Conservation (phyloP, 306 rosid genomes). For the Alnus glutinosa region DNA sequence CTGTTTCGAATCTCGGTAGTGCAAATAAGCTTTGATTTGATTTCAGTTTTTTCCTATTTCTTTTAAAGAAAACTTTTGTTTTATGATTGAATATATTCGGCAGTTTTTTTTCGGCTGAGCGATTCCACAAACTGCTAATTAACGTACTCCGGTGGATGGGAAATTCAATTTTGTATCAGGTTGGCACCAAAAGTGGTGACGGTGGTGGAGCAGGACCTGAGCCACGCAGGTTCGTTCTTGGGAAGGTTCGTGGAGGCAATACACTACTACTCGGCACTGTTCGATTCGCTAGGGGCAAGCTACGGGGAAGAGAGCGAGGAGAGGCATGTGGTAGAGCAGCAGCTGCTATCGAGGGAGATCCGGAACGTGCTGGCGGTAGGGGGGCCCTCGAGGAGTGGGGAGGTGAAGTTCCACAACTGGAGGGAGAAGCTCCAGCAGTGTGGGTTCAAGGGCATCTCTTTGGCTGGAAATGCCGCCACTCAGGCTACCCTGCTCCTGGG, state of each 20-base stretch:
- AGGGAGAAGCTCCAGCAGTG: constrained; percentile 86
- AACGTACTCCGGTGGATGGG: neutral
- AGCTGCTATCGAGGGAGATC: constrained; percentile 82
- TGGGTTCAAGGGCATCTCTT: constrained; percentile 80
- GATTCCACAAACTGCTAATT: neutral
- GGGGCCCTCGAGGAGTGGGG: constrained; percentile 89
- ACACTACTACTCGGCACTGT: constrained; percentile 94
- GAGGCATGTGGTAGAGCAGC: constrained; percentile 96
- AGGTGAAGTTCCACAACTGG: constrained; percentile 88
- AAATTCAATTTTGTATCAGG: constrained; percentile 33
- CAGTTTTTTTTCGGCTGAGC: too few species aligned
- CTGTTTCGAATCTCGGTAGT: neutral
- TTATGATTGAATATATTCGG: too few species aligned
- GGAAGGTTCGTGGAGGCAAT: constrained; percentile 98
- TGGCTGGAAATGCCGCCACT: constrained; percentile 95
- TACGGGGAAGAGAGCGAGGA: constrained; percentile 96
- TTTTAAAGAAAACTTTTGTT: too few species aligned
- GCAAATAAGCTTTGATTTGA: neutral
- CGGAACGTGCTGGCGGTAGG: constrained; percentile 87
- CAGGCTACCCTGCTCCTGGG: constrained; percentile 88
- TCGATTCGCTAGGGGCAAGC: constrained; percentile 91
- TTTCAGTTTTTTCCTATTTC: neutral
- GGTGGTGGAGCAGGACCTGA: constrained; percentile 91
- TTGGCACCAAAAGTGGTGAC: constrained; percentile 96
- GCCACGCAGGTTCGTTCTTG: constrained; percentile 87